These are phyloP conservation scores for Galeopsis tetrahit DNA, from an alignment of 257 asterid species.

Conservation along the genomic window DNA sequence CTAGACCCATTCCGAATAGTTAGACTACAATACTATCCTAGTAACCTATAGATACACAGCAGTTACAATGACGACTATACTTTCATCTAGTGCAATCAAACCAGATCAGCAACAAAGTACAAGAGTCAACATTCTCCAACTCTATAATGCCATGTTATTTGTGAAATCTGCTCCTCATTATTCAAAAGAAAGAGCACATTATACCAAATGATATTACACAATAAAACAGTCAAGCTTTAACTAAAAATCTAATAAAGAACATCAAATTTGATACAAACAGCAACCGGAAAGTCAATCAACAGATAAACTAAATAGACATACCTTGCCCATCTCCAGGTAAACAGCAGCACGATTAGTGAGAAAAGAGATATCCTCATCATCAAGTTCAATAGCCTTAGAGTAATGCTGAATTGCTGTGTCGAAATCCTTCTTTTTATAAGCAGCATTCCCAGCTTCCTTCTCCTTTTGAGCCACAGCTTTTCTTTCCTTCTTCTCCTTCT, in stretches of 20 bases:
- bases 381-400: slow-evolving; percentile 70
- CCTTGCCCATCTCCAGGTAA: neutral
- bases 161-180: neutral
- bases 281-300: too few species aligned
- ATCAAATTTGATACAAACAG: neutral
- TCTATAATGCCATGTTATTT: neutral
- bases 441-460: slow-evolving; percentile 89
- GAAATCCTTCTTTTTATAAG: slow-evolving; percentile 91
- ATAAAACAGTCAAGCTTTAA: neutral
- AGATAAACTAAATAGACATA: too few species aligned
- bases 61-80: too few species aligned
- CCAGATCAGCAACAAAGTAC: too few species aligned
- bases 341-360: slow-evolving; percentile 95
- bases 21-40: neutral
- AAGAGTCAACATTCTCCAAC: neutral
- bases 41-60: too few species aligned
- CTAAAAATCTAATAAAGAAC: neutral
- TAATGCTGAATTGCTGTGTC: slow-evolving; percentile 82
- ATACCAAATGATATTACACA: neutral
- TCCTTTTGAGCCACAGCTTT: slow-evolving; percentile 71
- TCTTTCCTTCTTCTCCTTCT: slow-evolving; percentile 56
- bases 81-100: too few species aligned
- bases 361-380: slow-evolving; percentile 82
- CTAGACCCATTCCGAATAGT: neutral
- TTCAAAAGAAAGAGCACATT: too few species aligned